Conservation (phyloP, 768 basidiomycete species). For the Termitomyces sp. region DNA sequence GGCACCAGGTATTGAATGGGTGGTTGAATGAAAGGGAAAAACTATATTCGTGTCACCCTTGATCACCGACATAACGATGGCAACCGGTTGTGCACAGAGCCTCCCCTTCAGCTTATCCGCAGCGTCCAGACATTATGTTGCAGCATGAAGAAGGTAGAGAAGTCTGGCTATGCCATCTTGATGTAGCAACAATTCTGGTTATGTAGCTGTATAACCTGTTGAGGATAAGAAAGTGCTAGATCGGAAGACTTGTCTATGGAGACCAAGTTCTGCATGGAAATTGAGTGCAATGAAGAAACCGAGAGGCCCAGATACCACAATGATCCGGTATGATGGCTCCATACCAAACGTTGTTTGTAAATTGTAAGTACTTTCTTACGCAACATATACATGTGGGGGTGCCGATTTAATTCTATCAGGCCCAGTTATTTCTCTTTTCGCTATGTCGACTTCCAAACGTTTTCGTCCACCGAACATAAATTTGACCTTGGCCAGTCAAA, state of each 20-base stretch:
- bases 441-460: conserved; percentile 32
- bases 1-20: not conserved
- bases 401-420: conserved; percentile 7
- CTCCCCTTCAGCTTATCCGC: not conserved
- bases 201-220: too few species aligned
- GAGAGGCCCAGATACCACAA: not conserved
- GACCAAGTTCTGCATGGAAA: not conserved
- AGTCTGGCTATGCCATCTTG: not conserved
- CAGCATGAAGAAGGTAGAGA: not conserved
- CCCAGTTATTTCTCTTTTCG: not conserved
- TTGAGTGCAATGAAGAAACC: not conserved
- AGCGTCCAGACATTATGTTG: not conserved
- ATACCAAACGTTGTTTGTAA: not conserved
- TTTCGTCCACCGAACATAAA: conserved; percentile 51
- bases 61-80: not conserved
- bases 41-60: not conserved
- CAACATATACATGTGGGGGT: conserved; percentile 1
- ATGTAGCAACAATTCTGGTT: not conserved
- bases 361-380: not conserved
- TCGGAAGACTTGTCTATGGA: not conserved
- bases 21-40: not conserved
- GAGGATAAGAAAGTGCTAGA: too few species aligned
- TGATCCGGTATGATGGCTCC: not conserved
- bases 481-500: conserved; percentile 31
- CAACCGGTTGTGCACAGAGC: not conserved